Evolutionary conservation across 2,329 filamentous ascomycete species (phyloP).

Genomic region (Colletotrichum tamarilloi): DNA sequence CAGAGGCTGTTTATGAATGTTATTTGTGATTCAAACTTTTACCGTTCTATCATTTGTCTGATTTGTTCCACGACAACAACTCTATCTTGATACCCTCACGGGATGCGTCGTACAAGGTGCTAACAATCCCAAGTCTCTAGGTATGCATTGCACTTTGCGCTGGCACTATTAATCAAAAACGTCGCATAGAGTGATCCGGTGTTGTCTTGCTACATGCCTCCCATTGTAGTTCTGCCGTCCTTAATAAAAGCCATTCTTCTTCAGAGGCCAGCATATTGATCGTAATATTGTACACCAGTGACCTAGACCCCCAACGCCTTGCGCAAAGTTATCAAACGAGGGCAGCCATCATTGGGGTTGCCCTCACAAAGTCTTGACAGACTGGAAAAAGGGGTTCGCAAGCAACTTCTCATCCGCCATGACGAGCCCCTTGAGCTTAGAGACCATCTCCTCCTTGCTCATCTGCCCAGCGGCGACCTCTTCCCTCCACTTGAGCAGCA

Average conservation of each 20-base stretch:
- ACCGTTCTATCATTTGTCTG: slow-evolving; percentile 42
- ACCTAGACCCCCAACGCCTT: slow-evolving; percentile 7
- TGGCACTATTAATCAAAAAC: not conserved
- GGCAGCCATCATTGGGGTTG: not conserved
- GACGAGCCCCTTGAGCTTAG: slow-evolving; percentile 83
- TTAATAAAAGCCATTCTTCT: not conserved
- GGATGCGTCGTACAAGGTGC: not conserved
- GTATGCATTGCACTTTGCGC: not conserved
- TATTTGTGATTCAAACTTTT: slow-evolving; percentile 49
- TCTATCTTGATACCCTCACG: not conserved
- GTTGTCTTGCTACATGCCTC: not conserved
- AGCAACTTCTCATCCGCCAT: slow-evolving; percentile 73
- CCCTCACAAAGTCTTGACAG: slow-evolving; percentile 65
- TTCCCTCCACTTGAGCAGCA: slow-evolving; percentile 87
- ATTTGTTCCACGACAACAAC: not conserved
- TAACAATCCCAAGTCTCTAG: not conserved
- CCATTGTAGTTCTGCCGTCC: not conserved
- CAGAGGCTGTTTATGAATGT: slow-evolving; percentile 61
- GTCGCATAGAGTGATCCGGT: not conserved
- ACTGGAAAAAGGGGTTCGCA: slow-evolving; percentile 77
- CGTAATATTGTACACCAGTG: not conserved
- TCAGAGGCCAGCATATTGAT: not conserved
- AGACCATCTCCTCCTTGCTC: slow-evolving; percentile 81
- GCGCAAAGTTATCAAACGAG: not conserved
- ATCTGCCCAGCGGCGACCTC: slow-evolving; percentile 71